Percentiles rank a stretch among this genome's conserved stretches.
Conservation (phyloP, 495 filamentous ascomycete species). For the Aspergillus asperescens region DNA sequence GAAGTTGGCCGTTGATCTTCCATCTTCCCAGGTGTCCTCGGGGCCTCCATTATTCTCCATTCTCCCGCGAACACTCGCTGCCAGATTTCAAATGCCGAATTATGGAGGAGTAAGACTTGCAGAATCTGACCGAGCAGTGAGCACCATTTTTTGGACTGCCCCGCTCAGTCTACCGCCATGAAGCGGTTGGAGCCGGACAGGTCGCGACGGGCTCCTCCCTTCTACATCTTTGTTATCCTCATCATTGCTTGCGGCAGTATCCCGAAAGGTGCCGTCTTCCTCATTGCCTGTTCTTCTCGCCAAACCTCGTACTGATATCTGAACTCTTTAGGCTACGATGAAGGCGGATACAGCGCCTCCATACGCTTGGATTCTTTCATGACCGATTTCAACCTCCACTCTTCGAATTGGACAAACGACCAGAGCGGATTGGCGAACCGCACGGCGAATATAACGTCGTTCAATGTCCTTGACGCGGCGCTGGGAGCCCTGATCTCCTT, state of each 20-base stretch:
- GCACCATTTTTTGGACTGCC: neutral
- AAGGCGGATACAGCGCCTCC: conserved; percentile 44
- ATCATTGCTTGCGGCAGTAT: conserved; percentile 42
- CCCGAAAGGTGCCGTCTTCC: conserved; percentile 33
- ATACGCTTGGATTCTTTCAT: conserved; percentile 36
- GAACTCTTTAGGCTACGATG: conserved; percentile 38
- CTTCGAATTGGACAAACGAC: conserved; percentile 33
- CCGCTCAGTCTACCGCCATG: conserved; percentile 12
- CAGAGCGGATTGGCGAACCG: conserved; percentile 36
- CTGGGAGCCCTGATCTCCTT: conserved; percentile 37
- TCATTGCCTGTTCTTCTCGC: neutral
- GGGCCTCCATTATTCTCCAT: neutral
- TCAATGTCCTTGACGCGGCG: conserved; percentile 41
- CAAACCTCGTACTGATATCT: conserved; percentile 9
- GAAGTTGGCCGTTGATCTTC: conserved; percentile 22
- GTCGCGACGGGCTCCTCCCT: conserved; percentile 38
- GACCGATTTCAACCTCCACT: conserved; percentile 37
- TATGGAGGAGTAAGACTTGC: neutral
- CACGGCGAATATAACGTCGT: conserved; percentile 43
- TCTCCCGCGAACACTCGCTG: neutral
- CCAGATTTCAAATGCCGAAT: neutral
- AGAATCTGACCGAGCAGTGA: conserved; percentile 1
- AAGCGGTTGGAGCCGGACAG: conserved; percentile 29
- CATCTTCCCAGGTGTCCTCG: neutral
- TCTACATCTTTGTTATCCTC: conserved; percentile 36